These are phyloP conservation scores for Aspergillus sp. DNA, from an alignment of 2,329 filamentous ascomycete genomes.

Conservation along the genomic window DNA sequence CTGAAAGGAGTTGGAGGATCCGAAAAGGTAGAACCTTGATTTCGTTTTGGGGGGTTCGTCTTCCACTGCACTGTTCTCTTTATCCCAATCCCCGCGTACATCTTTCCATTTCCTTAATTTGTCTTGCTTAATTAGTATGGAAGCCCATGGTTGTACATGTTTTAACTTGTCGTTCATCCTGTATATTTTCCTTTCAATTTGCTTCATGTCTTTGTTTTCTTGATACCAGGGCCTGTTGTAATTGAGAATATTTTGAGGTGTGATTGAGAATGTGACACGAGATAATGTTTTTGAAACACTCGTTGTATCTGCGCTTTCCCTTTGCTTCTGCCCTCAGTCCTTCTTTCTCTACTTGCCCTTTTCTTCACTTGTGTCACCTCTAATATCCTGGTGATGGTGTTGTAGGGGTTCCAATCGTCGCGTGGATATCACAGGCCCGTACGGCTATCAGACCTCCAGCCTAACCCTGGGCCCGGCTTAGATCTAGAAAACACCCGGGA, in stretches of 20 bases:
- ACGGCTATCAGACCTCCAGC: constrained; percentile 20
- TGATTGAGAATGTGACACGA: constrained; percentile 18
- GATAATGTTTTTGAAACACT: constrained; percentile 11
- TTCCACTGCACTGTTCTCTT: not conserved
- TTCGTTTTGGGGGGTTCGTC: constrained; percentile 38
- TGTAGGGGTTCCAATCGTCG: constrained; percentile 33
- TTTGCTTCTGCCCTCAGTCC: not conserved
- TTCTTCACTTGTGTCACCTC: constrained; percentile 17
- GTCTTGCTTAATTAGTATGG: not conserved
- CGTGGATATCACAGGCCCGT: constrained; percentile 27
- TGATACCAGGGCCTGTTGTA: constrained; percentile 32
- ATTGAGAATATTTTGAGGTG: constrained; percentile 19
- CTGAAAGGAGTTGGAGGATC: constrained; percentile 64
- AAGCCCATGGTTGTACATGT: constrained; percentile 2
- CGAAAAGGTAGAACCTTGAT: constrained; percentile 84
- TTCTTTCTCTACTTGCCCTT: not conserved
- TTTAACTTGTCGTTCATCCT: not conserved
- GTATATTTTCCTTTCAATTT: constrained; percentile 1
- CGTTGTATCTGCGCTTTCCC: not conserved
- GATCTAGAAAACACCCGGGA: constrained; percentile 14
- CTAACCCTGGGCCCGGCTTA: constrained; percentile 18
- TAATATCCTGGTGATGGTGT: constrained; percentile 29
- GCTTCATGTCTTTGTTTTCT: constrained; percentile 13
- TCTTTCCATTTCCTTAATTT: constrained; percentile 1
- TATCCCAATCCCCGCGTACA: constrained; percentile 15